These are phyloP conservation scores for Myxozyma melibiosi DNA, from an alignment of 805 yeast genomes.

Conservation along the genomic window DNA sequence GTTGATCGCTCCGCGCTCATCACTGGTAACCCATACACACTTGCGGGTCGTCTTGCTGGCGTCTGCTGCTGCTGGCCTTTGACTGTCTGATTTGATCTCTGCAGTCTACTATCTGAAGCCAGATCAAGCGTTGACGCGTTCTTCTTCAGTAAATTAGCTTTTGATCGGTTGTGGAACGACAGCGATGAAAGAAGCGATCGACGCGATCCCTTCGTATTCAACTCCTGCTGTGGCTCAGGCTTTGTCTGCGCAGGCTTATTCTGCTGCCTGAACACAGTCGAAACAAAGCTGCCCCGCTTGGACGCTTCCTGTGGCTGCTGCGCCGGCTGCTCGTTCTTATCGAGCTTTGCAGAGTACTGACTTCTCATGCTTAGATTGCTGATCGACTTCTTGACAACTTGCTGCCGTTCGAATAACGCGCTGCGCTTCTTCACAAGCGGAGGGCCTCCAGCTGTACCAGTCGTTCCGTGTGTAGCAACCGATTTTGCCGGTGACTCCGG, in stretches of 20 bases:
- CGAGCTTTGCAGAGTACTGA: constrained; percentile 16
- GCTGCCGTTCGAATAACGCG: constrained; percentile 30
- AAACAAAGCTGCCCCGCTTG: neutral
- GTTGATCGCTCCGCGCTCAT: no score
- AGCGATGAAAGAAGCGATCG: constrained; percentile 14
- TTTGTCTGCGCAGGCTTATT: neutral
- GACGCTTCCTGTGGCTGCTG: constrained; percentile 8
- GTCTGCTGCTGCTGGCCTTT: neutral
- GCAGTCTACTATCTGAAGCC: neutral
- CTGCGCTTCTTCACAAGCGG: constrained; percentile 27
- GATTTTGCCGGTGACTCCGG: neutral
- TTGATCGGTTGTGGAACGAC: constrained; percentile 16
- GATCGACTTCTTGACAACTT: constrained; percentile 25
- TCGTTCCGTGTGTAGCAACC: neutral
- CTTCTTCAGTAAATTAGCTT: neutral
- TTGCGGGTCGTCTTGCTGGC: neutral
- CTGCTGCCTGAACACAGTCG: neutral
- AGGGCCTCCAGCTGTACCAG: neutral
- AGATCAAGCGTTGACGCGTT: neutral
- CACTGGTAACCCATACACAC: constrained; percentile 1
- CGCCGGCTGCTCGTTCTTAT: constrained; percentile 1
- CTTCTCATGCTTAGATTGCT: constrained; percentile 31
- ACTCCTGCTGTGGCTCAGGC: neutral
- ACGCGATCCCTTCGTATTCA: neutral
- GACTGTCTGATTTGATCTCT: neutral